Conservation (phyloP, 495 filamentous ascomycete genomes). For the Talaromyces liani region DNA sequence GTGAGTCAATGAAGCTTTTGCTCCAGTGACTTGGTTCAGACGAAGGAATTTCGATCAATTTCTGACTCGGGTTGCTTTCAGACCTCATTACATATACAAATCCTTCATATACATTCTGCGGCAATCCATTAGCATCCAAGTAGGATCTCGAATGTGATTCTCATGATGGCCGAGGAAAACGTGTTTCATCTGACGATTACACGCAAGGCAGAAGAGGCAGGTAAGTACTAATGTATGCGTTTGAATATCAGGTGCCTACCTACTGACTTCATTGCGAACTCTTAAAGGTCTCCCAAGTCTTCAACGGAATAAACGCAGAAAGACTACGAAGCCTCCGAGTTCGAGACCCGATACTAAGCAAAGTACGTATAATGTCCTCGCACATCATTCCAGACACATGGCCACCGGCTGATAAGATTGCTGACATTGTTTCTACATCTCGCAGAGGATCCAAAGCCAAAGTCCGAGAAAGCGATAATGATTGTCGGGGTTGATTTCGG, state of each 20-base stretch:
- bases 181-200: background rate
- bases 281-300: background rate
- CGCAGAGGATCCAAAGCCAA: background rate
- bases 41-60: background rate
- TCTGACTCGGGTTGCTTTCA: background rate
- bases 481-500: conserved; percentile 35
- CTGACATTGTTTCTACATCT: too few species aligned
- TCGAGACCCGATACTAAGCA: background rate
- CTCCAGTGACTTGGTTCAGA: background rate
- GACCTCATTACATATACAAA: background rate
- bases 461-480: background rate
- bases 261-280: background rate
- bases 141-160: background rate
- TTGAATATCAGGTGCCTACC: background rate
- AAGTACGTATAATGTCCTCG: background rate
- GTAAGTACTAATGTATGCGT: background rate
- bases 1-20: too few species aligned
- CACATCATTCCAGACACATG: too few species aligned
- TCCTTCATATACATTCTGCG: background rate
- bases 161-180: background rate
- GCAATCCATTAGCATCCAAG: background rate
- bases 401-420: too few species aligned
- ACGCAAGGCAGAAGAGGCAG: background rate
- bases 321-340: background rate
- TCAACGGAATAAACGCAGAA: background rate